phyloP scores from a whole-genome alignment of 1,284 basidiomycete genomes.

The Microbotryum saponariae region DNA sequence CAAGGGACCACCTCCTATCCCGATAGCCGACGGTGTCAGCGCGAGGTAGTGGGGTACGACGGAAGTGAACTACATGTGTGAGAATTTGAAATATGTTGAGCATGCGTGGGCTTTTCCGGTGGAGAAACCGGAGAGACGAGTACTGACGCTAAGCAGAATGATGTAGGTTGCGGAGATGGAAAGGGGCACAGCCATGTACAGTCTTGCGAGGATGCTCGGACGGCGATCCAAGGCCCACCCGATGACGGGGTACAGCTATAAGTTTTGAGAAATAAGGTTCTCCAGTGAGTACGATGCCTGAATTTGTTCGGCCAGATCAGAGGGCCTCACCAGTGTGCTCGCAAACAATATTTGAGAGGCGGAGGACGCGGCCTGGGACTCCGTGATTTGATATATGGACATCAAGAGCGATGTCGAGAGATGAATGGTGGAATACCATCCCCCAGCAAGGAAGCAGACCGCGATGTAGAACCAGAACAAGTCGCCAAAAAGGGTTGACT shows the following conservation, averaged over 20 bases:
- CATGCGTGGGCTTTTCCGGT: not conserved
- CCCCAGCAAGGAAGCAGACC: slow-evolving; percentile 20
- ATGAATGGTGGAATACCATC: slow-evolving; percentile 24
- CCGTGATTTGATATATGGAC: slow-evolving; percentile 9
- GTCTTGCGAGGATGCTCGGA: slow-evolving; percentile 4
- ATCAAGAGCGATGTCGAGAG: slow-evolving; percentile 17
- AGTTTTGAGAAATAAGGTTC: not conserved
- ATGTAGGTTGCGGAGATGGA: slow-evolving; percentile 1
- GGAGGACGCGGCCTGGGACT: slow-evolving; percentile 1
- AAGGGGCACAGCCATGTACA: slow-evolving; percentile 12
- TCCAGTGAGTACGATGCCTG: not conserved
- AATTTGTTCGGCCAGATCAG: not conserved
- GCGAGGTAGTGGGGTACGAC: slow-evolving; percentile 10
- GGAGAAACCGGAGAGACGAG: not conserved
- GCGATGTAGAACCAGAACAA: slow-evolving; percentile 13
- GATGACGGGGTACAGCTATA: slow-evolving; percentile 16
- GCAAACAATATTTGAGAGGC: slow-evolving; percentile 13
- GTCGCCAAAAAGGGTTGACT: slow-evolving; percentile 7
- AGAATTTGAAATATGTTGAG: not conserved
- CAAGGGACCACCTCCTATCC: slow-evolving; percentile 16
- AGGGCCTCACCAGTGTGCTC: slow-evolving; percentile 9
- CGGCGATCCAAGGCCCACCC: slow-evolving; percentile 11
- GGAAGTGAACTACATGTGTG: not conserved
- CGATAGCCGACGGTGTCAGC: slow-evolving; percentile 11
- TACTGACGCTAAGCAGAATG: slow-evolving; percentile 6